Base-by-base conservation (phyloP, 2,329 filamentous ascomycete genomes). In the Fusarium newnesense region DNA sequence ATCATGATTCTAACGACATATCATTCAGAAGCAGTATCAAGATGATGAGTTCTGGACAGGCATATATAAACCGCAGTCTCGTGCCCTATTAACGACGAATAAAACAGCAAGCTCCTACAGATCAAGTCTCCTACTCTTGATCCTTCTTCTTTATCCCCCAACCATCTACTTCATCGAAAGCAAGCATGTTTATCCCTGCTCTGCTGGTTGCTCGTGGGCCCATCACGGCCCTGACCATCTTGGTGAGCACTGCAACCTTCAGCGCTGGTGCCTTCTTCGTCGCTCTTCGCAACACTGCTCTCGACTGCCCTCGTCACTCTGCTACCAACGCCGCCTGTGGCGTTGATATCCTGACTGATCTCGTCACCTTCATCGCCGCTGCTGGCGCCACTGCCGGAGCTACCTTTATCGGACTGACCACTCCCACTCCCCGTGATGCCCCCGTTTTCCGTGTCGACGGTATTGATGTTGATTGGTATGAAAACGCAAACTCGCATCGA, bases 21-120 rank as follows among this genome's bases (percentile, higher is more conserved):
- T n/a, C n/a, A n/a, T 4, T n/a, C 28, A n/a, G 13, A 11, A 2
- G 1, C 0, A 5, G 21, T 18, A 3, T 49, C 12, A 5, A 1
- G 1, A 9, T 6, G 2, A 5, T 12, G 21, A 49, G 21, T 3
- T 49, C 21, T 7, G 24, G 26, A 11, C 0, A 36, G 1, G 15
- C 5, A 52, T 15, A 34, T 19, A 49, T 32, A 32, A 30, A n/a
- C 3, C 18, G 10, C 46, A 9, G 46, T 12, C 7, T n/a, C 3
- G 5, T 49, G 4, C 21, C 11, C 21, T 24, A 3, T 11, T 8
- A 18, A 12, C 15, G 0, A 12, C 7, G 1, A 49, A 32, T 2
- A 5, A n/a, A 32, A 0, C 46, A 49, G 15, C 28, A 49, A 49
- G 13, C 15, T 18, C 15, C 21, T 18, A 6, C 1, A 2, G 13